phyloP scores from a whole-genome alignment of 225 moss, liverwort and hornwort species.

The Physcomitrellopsis africana region DNA sequence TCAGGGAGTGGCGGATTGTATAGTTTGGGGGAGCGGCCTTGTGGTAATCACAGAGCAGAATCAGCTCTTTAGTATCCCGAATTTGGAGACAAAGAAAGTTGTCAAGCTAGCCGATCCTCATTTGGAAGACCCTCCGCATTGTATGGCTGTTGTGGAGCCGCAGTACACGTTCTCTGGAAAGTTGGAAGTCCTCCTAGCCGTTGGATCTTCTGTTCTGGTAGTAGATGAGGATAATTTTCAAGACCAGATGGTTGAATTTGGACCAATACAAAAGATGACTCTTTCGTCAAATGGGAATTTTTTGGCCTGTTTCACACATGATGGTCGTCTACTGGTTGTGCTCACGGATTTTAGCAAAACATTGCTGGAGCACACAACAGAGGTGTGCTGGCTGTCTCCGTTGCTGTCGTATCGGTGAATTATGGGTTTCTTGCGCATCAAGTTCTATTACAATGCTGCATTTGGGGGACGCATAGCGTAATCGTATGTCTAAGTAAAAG shows the following conservation, averaged over 20 bases:
- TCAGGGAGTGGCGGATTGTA: constrained; percentile 88
- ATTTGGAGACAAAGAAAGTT: constrained; percentile 74
- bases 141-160: constrained; percentile 85
- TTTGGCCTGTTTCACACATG: constrained; percentile 87
- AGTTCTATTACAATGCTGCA: neutral
- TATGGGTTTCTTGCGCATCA: neutral
- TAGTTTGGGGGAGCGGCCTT: constrained; percentile 88
- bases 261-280: constrained; percentile 91
- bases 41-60: constrained; percentile 84
- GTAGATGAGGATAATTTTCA: constrained; percentile 82
- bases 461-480: constrained; percentile 4
- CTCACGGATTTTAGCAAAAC: constrained; percentile 86
- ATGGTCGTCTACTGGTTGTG: constrained; percentile 87
- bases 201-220: constrained; percentile 71
- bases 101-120: constrained; percentile 84
- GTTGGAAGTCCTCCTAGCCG: constrained; percentile 85
- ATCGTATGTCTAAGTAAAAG: neutral
- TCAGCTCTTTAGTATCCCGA: constrained; percentile 85
- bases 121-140: constrained; percentile 87
- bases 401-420: neutral
- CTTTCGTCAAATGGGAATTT: constrained; percentile 81
- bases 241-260: constrained; percentile 76
- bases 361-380: constrained; percentile 73
- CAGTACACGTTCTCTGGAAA: constrained; percentile 83
- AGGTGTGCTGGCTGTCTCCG: constrained; percentile 49